phyloP scores from a whole-genome alignment of 495 filamentous ascomycete genomes.

The Cercophora newfieldiana region DNA sequence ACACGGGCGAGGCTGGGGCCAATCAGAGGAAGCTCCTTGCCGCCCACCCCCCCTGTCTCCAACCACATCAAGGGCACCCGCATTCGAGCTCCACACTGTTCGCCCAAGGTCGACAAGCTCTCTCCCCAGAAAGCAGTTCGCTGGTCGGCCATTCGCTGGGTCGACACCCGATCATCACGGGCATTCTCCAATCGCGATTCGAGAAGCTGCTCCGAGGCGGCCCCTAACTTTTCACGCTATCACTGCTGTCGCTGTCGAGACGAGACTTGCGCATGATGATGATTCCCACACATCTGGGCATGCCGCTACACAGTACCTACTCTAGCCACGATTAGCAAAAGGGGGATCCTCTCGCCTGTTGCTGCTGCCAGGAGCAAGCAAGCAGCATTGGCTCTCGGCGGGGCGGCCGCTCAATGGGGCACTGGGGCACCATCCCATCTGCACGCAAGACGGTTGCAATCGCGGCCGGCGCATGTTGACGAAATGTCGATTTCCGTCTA shows the following conservation, averaged over 20 bases:
- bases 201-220: conserved; percentile 3
- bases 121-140: not conserved
- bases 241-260: not conserved
- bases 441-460: conserved; percentile 12
- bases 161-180: conserved; percentile 15
- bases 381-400: not conserved
- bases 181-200: conserved; percentile 17
- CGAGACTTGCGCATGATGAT: conserved; percentile 8
- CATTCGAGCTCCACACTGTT: conserved; percentile 8
- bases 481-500: not conserved
- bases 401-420: conserved; percentile 5
- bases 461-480: conserved; percentile 11
- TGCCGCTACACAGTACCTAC: too few relatives aligned
- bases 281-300: conserved; percentile 1
- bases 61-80: conserved; percentile 2
- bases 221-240: conserved; percentile 8
- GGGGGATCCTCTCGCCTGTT: not conserved
- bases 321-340: too few relatives aligned
- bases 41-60: conserved; percentile 20
- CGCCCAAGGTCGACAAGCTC: conserved; percentile 1
- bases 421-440: too few relatives aligned
- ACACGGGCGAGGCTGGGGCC: conserved; percentile 19
- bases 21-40: conserved; percentile 25
- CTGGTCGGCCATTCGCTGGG: conserved; percentile 20
- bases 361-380: not conserved